phyloP scores from a whole-genome alignment of 2,329 filamentous ascomycete species.

The Camptophora hylomeconis region DNA sequence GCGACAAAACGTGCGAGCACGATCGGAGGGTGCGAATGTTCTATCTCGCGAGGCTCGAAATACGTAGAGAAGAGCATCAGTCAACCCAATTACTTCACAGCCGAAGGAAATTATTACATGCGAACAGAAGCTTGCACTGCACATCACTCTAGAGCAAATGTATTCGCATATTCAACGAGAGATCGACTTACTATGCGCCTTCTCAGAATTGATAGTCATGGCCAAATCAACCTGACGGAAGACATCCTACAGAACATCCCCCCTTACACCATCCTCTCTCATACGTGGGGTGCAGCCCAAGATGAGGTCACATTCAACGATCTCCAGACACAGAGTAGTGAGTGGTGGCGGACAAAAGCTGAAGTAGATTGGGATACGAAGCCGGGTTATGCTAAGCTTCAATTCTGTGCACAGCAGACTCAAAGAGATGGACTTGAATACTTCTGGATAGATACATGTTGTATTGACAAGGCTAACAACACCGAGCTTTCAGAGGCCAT shows the following conservation, averaged over 20 bases:
- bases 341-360: background rate
- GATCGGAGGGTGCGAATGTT: no score
- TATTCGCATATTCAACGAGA: no score
- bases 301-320: constrained; percentile 15
- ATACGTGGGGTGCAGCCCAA: constrained; percentile 4
- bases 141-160: no score
- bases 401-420: constrained; percentile 8
- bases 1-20: no score
- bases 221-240: constrained; percentile 3
- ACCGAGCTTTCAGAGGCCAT: constrained; percentile 15
- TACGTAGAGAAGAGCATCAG: no score
- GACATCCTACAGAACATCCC: constrained; percentile 3
- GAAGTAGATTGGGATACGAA: no score
- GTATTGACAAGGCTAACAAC: constrained; percentile 16
- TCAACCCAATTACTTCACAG: no score
- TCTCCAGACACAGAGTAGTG: constrained; percentile 3
- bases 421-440: constrained; percentile 8
- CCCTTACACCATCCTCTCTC: constrained; percentile 8
- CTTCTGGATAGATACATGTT: constrained; percentile 19
- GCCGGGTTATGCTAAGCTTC: constrained; percentile 8
- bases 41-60: no score
- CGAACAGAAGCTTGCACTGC: no score
- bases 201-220: constrained; percentile 1
- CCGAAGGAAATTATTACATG: no score
- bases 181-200: constrained; percentile 9